Evolutionary conservation across 2,329 filamentous ascomycete species (phyloP), one percentile per base, ranked within the genome.

Genomic region (Lomentospora prolificans): DNA sequence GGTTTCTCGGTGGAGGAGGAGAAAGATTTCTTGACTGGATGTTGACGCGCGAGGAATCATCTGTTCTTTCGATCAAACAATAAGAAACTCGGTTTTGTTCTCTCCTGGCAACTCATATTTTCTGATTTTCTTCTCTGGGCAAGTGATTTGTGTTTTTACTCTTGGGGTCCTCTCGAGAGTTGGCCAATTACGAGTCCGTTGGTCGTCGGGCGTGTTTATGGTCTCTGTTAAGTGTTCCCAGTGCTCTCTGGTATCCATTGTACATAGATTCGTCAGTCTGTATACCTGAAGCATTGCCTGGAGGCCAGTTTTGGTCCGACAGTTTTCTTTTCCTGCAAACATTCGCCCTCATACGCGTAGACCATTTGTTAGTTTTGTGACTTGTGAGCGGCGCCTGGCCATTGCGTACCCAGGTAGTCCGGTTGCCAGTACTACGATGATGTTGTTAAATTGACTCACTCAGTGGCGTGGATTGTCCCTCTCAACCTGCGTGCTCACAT

Each of bases 281-380:
- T 57, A 62, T 65, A 64, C 61, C 59, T 57, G 62, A 65, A 66
- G 58, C 63, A 66, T 65, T 67, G 64, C 67, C 62, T 53, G 60
- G 67, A 70, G 66, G 60, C 64, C 67, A 72, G 65, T 72, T 71
- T 72, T 72, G 70, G 70, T 62, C 65, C 64, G 60, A 63, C 66
- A 57, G 53, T 53, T 59, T 56, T 59, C 57, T 22, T 53, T 53
- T 31, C n/a, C n/a, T n/a, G n/a, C n/a, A n/a, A n/a, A n/a, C n/a
- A n/a, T n/a, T n/a, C n/a, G n/a, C 10, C 30, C 17, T 53, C 41
- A 39, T 46, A 39, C 17, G 10, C 22, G 4, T 39, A 4, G 9
- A 14, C 36, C 14, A 7, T 17, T 41, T 41, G 6, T 33, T 33
- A 7, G n/a, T 39, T 17, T 17, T 5, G n/a, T 19, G 36, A 17